Evolutionary conservation across 768 basidiomycete species (phyloP).

Genomic region (Kwoniella dendrophila): DNA sequence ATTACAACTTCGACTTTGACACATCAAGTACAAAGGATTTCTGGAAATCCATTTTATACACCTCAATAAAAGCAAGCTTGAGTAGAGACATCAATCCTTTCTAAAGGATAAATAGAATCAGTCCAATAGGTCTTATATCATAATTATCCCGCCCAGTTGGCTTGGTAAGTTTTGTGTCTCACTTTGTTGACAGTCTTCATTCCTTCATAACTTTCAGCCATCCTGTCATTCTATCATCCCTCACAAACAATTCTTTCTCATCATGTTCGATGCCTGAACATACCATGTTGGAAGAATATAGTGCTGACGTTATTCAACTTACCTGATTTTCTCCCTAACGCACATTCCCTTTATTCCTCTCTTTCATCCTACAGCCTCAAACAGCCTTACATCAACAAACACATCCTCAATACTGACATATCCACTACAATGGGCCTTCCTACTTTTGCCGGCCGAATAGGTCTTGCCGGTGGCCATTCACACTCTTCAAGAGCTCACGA

Average conservation of each 20-base stretch:
- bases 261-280: neutral
- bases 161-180: conserved; percentile 24
- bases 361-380: neutral
- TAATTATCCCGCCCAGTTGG: conserved; percentile 13
- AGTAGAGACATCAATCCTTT: neutral
- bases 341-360: conserved; percentile 3
- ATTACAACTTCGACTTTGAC: neutral
- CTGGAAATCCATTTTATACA: conserved; percentile 9
- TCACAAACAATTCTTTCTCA: neutral
- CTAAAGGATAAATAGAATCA: neutral
- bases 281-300: neutral
- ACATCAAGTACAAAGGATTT: conserved; percentile 4
- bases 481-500: conserved; percentile 13
- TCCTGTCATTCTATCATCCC: neutral
- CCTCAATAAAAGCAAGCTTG: neutral
- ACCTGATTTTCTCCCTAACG: neutral
- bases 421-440: conserved; percentile 11
- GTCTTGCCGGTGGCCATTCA: conserved; percentile 35
- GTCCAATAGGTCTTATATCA: too few relatives aligned
- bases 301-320: conserved; percentile 3
- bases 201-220: neutral
- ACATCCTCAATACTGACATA: neutral
- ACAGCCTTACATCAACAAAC: neutral
- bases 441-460: conserved; percentile 36
- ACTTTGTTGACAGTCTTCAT: conserved; percentile 6